Base-by-base conservation (phyloP, 2,329 filamentous ascomycete species). In the Dactylellina drechsleri region DNA sequence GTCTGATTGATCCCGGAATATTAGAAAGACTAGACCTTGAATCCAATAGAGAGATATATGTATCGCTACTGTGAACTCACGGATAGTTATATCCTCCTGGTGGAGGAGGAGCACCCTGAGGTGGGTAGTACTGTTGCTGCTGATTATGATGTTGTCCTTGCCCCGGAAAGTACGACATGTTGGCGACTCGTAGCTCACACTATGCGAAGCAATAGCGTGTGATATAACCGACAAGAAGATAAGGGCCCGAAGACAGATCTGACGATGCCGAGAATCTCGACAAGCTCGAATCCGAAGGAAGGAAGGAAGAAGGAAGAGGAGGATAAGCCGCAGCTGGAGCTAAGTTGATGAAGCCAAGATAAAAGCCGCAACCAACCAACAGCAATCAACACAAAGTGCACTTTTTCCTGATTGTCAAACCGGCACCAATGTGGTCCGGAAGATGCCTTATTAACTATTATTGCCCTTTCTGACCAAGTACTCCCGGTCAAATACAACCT, bases 161-260 rank as follows among this genome's bases (percentile, higher is more conserved):
- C 28, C 72, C 72, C 31, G 72, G 72, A 66, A 50, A 76, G 72
- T 76, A 76, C 60, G 72, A 76, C 72, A 76, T 76, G 36, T 60
- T 7, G 64, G 60, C 13, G 70, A 36, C 52, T 31, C 20, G 56
- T 50, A 10, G 57, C 41, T 61, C 67, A 56, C 57, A 23, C 57
- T 74, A 67, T n/a, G 57, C 52, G 56, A 50, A 52, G 31, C 28
- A 41, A 68, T 40, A 60, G 23, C n/a, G 45, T 59, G 45, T 36
- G 47, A 36, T 15, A 18, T 20, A 49, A 31, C 28, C n/a, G 50
- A 13, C 43, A 23, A 47, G 54, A 57, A 20, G 20, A 54, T 31
- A 10, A 15, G 31, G 8, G 50, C 10, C 52, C 13, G 52, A 36
- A 36, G 12, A 36, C 23, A n/a, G 18, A 18, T 23, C 18, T 4